These are phyloP conservation scores for Lolium multiflorum DNA, from an alignment of 176 grass and related monocot genomes.

Conservation along the genomic window DNA sequence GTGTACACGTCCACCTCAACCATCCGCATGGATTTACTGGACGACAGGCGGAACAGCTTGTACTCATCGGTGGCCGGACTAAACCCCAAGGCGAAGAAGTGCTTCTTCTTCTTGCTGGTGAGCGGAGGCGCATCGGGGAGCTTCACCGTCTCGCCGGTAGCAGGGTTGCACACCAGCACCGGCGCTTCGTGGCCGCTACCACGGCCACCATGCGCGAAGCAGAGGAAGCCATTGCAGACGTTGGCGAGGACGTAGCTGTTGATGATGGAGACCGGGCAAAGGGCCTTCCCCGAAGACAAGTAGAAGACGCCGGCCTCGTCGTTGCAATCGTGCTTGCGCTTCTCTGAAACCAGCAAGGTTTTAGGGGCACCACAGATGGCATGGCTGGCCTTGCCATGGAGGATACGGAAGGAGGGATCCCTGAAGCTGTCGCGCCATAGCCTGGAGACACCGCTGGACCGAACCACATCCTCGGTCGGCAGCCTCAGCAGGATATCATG, in stretches of 20 bases:
- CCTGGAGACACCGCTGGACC: background rate
- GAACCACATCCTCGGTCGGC: background rate
- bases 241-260: background rate
- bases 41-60: background rate
- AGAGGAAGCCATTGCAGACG: slow-evolving; percentile 19
- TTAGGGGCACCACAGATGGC: background rate
- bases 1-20: background rate
- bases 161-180: slow-evolving; percentile 5
- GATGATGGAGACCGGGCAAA: background rate
- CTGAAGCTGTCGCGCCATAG: background rate
- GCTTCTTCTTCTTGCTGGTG: background rate
- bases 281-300: background rate
- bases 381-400: background rate
- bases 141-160: background rate
- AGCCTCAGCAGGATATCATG: slow-evolving; percentile 2
- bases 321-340: background rate
- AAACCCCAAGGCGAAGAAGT: background rate
- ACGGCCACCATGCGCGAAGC: background rate
- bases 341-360: background rate
- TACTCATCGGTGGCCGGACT: slow-evolving; percentile 5
- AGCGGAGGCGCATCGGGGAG: background rate
- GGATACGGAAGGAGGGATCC: background rate
- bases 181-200: background rate
- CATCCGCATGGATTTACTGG: background rate
- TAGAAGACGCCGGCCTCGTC: background rate